Evolutionary conservation across 169 alveolate species (phyloP), one percentile per base, ranked within the genome.

Genomic region (Eimeria acervulina): DNA sequence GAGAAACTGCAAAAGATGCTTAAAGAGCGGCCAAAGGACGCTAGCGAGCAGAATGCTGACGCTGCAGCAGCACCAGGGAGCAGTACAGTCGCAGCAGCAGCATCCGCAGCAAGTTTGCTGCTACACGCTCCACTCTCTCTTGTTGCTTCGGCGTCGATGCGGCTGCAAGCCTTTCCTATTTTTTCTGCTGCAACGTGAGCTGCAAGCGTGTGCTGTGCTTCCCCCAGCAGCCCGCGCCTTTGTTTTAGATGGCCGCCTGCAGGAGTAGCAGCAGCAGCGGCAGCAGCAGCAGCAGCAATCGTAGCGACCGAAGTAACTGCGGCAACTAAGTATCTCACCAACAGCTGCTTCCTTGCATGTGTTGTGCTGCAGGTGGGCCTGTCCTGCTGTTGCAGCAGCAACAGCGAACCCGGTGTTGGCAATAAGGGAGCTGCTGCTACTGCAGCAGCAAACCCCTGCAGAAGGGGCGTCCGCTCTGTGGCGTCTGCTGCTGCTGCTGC

Each of bases 401-500:
- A 66, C 89, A 42, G 26, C 38, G 13, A 36, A 44, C 66, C 89
- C 89, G 40, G 21, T 42, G 63, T 66, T 38, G 40, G 63, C 89
- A 42, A 66, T 23, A 7, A 78, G 89, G 52, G 89, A 38, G 38
- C 40, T 78, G 63, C 83, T 72, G 83, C 83, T 72, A 52, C 63
- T 38, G 89, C 89, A 78, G 66, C 89, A 78, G 89, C 66, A 78
- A 44, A 78, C 66, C 13, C 63, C 89, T 19, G 89, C 89, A 13
- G 89, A 44, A 5, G 89, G 66, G n/a, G 89, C 89, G 4, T 42
- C 89, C 23, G 89, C 63, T 40, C 89, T 78, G 59, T 78, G 89
- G 89, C 59, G 89, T 13, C 40, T 78, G 63, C 89, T 78, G 66
- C 63, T 78, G 66, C 63, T 78, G 66, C 66, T 78, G 40, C 89